These are phyloP conservation scores for Hypoxylon intermedium DNA, from an alignment of 495 filamentous ascomycete genomes.

Conservation along the genomic window DNA sequence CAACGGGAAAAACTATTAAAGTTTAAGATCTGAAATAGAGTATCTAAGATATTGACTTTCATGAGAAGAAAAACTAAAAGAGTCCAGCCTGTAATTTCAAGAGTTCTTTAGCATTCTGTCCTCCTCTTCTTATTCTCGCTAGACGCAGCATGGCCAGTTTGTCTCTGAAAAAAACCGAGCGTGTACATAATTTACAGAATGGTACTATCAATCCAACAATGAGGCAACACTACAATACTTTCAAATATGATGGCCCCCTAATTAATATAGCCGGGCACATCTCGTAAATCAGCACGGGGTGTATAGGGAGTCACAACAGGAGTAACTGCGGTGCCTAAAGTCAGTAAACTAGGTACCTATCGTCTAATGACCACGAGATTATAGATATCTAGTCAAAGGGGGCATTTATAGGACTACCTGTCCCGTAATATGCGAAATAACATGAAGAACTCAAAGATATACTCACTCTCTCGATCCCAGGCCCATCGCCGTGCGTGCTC, in stretches of 20 bases:
- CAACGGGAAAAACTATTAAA: too few relatives aligned
- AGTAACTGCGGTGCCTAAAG: not conserved
- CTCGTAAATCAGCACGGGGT: not conserved
- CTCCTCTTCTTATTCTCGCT: too few relatives aligned
- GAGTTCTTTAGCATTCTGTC: too few relatives aligned
- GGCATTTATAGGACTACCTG: not conserved
- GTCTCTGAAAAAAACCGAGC: too few relatives aligned
- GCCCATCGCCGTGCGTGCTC: conserved; percentile 54
- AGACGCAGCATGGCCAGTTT: too few relatives aligned
- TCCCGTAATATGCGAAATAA: not conserved
- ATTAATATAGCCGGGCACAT: conserved; percentile 1
- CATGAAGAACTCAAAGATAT: not conserved
- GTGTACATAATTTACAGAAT: not conserved
- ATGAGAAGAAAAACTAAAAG: too few relatives aligned
- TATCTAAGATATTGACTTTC: too few relatives aligned
- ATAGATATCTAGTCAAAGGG: not conserved
- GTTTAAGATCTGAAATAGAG: too few relatives aligned
- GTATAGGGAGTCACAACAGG: not conserved
- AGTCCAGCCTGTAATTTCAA: too few relatives aligned
- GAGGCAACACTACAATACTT: not conserved
- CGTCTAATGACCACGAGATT: not conserved
- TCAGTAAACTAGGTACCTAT: too few relatives aligned
- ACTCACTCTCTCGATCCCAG: conserved; percentile 49
- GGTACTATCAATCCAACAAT: too few relatives aligned
- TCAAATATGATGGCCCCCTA: too few relatives aligned